Base-by-base conservation (phyloP, 106 monocot genomes). In the Dactylorhiza incarnata region DNA sequence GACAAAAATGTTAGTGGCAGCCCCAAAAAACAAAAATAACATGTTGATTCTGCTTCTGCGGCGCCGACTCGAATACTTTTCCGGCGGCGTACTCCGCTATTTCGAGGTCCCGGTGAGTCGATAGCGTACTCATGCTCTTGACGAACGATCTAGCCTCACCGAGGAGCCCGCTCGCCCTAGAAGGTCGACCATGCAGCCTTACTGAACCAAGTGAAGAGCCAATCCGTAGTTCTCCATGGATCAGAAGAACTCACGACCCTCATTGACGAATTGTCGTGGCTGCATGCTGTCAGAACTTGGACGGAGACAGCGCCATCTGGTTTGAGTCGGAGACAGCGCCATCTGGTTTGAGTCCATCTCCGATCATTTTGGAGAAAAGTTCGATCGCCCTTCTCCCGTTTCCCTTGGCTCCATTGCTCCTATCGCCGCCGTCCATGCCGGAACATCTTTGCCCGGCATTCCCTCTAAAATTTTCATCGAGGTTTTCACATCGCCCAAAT, bases 121-220 rank as follows among this genome's bases (percentile, higher is more conserved):
- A 86, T 84, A 43, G 82, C 86, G 74, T 29, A 12, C 84, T 83
- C 90, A 94, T 94, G 58, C n/a, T 77, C 45, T 75, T 54, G 16
- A 88, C 81, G 69, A 90, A 81, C n/a, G 23, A 3, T 55, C 90
- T 19, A 45, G 88, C 90, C 48, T 94, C 90, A 14, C 84, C 75
- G 25, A 88, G 73, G 26, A 54, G 84, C 19, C 90, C 93, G 90
- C 86, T 54, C 88, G 79, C 17, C 85, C 87, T 19, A 89, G 81
- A 37, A 93, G 83, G 56, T 93, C 89, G 37, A 90, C 87, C 76
- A 93, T 87, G 81, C 92, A 93, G 20, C 89, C 87, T 24, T 90
- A 87, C 50, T 93, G 92, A 77, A 89, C 83, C n/a, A 80, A 70
- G 50, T 76, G 82, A 53, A 90, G 90, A 45, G 63, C 45, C 37